Conservation (phyloP, 768 basidiomycete species). For the Russula abietina region DNA sequence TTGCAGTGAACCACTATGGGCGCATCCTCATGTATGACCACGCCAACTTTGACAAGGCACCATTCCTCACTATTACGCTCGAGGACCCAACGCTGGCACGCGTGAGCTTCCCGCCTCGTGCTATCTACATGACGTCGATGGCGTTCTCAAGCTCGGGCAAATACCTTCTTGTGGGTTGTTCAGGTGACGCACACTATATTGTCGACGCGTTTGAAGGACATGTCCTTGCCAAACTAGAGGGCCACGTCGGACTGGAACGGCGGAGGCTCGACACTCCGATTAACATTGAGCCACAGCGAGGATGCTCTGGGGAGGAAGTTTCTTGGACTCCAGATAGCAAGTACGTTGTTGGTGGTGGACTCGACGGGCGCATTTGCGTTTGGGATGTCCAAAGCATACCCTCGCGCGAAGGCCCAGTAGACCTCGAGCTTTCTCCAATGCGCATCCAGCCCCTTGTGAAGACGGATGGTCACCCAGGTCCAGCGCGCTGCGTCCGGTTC, state of each 20-base stretch:
- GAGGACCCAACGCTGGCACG: constrained; percentile 72
- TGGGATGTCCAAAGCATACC: constrained; percentile 80
- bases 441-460: constrained; percentile 45
- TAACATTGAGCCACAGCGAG: constrained; percentile 63
- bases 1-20: constrained; percentile 75
- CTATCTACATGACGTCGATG: constrained; percentile 86
- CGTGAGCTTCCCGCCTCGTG: constrained; percentile 79
- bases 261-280: constrained; percentile 42
- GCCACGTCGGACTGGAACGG: constrained; percentile 77
- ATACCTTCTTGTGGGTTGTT: constrained; percentile 87
- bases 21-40: constrained; percentile 83
- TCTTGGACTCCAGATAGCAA: constrained; percentile 93
- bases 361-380: constrained; percentile 76
- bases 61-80: constrained; percentile 78
- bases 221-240: constrained; percentile 79
- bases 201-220: constrained; percentile 86
- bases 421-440: constrained; percentile 48
- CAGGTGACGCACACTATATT: constrained; percentile 88
- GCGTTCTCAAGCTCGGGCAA: constrained; percentile 88
- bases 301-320: constrained; percentile 89
- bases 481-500: constrained; percentile 80
- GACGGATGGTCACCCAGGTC: constrained; percentile 77
- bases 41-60: constrained; percentile 83
- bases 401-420: constrained; percentile 44
- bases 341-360: constrained; percentile 77